Conservation (phyloP, 2,329 filamentous ascomycete species). For the Aspergillus costaricaensis region DNA sequence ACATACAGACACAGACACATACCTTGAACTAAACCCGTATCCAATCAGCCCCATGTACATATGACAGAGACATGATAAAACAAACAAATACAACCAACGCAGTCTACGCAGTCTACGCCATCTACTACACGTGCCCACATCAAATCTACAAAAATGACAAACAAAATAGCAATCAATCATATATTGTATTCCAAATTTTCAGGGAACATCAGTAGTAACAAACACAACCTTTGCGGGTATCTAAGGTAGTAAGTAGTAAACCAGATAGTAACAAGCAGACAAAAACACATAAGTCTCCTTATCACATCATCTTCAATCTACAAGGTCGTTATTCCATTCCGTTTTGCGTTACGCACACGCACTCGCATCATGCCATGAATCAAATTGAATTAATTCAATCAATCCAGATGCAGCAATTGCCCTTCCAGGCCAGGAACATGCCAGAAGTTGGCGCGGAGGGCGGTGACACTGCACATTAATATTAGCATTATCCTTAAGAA, state of each 20-base stretch:
- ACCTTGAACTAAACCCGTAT: too few relatives aligned
- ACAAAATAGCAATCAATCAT: not conserved
- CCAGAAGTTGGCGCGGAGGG: conserved; percentile 86
- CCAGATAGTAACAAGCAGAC: not conserved
- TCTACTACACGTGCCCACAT: not conserved
- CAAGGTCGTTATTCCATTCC: too few relatives aligned
- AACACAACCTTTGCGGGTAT: conserved; percentile 24
- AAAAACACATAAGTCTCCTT: not conserved
- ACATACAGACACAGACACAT: too few relatives aligned
- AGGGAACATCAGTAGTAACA: not conserved
- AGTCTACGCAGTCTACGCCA: not conserved
- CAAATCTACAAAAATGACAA: too few relatives aligned
- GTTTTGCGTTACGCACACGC: too few relatives aligned
- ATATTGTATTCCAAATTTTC: not conserved
- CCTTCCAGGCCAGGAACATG: conserved; percentile 66
- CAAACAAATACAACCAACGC: too few relatives aligned
- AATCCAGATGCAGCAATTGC: conserved; percentile 68
- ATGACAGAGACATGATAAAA: too few relatives aligned
- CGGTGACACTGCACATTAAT: conserved; percentile 63
- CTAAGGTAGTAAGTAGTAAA: conserved; percentile 9
- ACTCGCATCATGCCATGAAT: not conserved
- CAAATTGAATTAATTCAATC: not conserved
- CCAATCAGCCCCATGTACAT: not conserved
- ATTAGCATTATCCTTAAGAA: not conserved
- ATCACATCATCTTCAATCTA: conserved; percentile 25